These are phyloP conservation scores for Ogataea sp. DNA, from an alignment of 805 yeast species.

Conservation along the genomic window DNA sequence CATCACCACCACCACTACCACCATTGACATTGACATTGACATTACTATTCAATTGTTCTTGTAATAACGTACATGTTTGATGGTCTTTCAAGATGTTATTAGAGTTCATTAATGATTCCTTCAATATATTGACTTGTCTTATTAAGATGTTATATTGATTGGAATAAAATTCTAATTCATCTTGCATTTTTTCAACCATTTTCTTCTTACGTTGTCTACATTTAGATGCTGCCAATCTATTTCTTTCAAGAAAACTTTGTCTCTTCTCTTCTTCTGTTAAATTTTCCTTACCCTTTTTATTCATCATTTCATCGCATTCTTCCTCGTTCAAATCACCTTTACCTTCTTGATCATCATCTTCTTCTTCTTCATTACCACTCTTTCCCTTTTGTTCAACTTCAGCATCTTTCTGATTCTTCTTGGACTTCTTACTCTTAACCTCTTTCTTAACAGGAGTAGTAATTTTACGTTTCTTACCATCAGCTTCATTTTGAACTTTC, in stretches of 20 bases:
- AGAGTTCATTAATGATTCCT: too few species aligned
- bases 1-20: too few species aligned
- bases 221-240: constrained; percentile 93
- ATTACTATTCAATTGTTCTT: too few species aligned
- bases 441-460: not conserved
- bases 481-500: not conserved
- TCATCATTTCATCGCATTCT: too few species aligned
- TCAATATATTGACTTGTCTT: too few species aligned
- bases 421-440: not conserved
- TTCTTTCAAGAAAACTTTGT: constrained; percentile 77
- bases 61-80: too few species aligned
- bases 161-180: constrained; percentile 62
- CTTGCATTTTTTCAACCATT: constrained; percentile 74
- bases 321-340: too few species aligned
- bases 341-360: not conserved
- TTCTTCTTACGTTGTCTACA: constrained; percentile 94
- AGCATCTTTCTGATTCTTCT: not conserved
- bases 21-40: too few species aligned
- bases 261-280: constrained; percentile 67
- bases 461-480: not conserved
- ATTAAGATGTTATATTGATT: constrained; percentile 61
- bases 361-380: not conserved
- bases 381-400: not conserved
- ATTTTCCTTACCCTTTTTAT: constrained; percentile 22
- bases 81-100: too few species aligned